Evolutionary conservation across 1,284 basidiomycete species (phyloP), one percentile per base, ranked within the genome.

Genomic region (Volvariella surrecta): DNA sequence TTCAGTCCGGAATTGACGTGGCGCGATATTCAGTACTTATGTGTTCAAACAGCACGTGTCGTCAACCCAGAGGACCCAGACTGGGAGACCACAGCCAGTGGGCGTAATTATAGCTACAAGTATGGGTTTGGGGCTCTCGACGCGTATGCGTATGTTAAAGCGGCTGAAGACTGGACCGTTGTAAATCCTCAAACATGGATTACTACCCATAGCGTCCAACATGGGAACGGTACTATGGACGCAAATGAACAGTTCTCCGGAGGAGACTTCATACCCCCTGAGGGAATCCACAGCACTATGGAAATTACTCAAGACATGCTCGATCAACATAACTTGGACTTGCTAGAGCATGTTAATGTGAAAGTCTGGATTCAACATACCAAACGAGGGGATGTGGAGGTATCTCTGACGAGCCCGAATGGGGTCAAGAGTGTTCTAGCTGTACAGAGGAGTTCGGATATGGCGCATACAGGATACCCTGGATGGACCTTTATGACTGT

Each of bases 401-500:
- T 98, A 30, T 84, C 91, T 58, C 61, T 99, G 37, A 62, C 73
- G 13, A 95, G 91, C 56, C 96, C 96, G 0, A 79, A 80, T 45
- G 91, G 92, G 4, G 73, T 97, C 50, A 84, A 72, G 57, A 96
- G 91, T 56, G 71, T 97, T 7, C 66, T 99, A 32, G 93, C 88
- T 17, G 76, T 79, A 9, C 73, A 73, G 41, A 76, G 96, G 45
- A 61, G 71, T 24, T 74, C 72, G 32, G 96, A 99, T 58, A 61
- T 66, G 38, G 84, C 78, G 10, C 60, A 56, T 3, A 73, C 71
- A 8, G 96, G 96, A 3, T 96, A 78, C 61, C 79, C 81, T 19
- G 94, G 92, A 0, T 99, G 96, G 96, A 86, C 79, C 16, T 99
- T 99, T 60, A 99, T 98, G 94, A 81, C 83, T 18, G 79, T 99